phyloP scores from a whole-genome alignment of 2,329 filamentous ascomycete species.

The Pyricularia sp. region DNA sequence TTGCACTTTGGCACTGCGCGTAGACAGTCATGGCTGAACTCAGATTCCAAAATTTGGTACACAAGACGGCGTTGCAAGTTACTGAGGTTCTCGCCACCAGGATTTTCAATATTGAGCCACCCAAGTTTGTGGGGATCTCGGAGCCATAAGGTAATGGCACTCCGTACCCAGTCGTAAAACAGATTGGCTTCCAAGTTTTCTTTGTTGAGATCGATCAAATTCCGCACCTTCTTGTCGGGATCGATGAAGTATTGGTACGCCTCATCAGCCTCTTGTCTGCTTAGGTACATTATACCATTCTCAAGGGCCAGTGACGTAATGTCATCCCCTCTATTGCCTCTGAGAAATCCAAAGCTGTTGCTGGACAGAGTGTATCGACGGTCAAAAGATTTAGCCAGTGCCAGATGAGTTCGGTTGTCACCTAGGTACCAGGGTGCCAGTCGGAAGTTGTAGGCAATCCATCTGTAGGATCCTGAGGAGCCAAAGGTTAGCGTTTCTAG shows the following conservation, averaged over 20 bases:
- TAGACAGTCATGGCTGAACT: slow-evolving; percentile 12
- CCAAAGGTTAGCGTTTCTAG: not conserved
- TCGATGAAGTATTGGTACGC: slow-evolving; percentile 7
- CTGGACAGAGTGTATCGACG: slow-evolving; percentile 19
- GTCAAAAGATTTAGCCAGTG: slow-evolving; percentile 15
- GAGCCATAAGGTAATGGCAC: slow-evolving; percentile 8
- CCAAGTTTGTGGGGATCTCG: not conserved
- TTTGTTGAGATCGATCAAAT: slow-evolving; percentile 5
- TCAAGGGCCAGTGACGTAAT: not conserved
- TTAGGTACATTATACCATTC: slow-evolving; percentile 23
- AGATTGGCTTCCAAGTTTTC: slow-evolving; percentile 7
- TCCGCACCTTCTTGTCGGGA: slow-evolving; percentile 11
- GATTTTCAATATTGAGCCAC: slow-evolving; percentile 13
- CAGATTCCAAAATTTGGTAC: slow-evolving; percentile 14
- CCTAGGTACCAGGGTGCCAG: slow-evolving; percentile 20
- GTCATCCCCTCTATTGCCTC: not conserved
- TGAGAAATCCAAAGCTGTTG: slow-evolving; percentile 20
- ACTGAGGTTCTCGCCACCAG: slow-evolving; percentile 15
- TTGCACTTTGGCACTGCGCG: slow-evolving; percentile 6
- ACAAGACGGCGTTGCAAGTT: slow-evolving; percentile 18
- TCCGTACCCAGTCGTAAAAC: slow-evolving; percentile 9
- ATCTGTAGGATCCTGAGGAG: slow-evolving; percentile 10
- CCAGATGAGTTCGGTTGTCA: not conserved
- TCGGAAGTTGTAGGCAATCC: slow-evolving; percentile 20
- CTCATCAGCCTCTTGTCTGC: slow-evolving; percentile 12